Conservation (phyloP, 768 basidiomycete species). For the Lactifluus volemus region DNA sequence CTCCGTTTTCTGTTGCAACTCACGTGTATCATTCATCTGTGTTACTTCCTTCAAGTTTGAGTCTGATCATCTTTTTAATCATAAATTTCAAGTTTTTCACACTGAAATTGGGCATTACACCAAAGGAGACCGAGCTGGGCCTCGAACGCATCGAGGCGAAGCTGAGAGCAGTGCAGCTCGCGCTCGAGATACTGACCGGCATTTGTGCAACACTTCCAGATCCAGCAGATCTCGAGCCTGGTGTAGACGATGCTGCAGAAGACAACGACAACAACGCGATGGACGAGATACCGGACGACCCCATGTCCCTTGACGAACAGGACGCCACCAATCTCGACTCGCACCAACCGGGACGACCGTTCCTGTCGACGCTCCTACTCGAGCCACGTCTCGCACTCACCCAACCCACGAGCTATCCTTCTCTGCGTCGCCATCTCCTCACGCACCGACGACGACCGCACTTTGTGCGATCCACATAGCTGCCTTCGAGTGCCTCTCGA, state of each 20-base stretch:
- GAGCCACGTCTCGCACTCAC: conserved; percentile 35
- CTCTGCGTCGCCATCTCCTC: conserved; percentile 53
- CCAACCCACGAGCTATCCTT: conserved; percentile 72
- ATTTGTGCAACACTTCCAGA: conserved; percentile 84
- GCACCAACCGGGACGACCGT: conserved; percentile 27
- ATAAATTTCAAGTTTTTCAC: too few species aligned
- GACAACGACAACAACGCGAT: conserved; percentile 27
- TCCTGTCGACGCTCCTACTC: conserved; percentile 59
- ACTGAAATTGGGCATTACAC: too few species aligned
- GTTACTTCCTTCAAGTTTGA: too few species aligned
- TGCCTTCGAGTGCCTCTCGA: conserved; percentile 60
- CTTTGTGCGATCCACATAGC: conserved; percentile 77
- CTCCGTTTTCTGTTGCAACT: too few species aligned
- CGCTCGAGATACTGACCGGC: conserved; percentile 83
- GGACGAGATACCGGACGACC: conserved; percentile 26
- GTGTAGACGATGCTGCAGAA: conserved; percentile 30
- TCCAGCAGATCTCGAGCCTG: conserved; percentile 38
- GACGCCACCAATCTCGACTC: not conserved
- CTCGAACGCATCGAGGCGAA: conserved; percentile 56
- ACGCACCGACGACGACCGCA: conserved; percentile 84
- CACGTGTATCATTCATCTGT: too few species aligned
- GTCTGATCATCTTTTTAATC: too few species aligned
- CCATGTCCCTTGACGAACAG: conserved; percentile 21
- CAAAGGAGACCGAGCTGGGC: conserved; percentile 44
- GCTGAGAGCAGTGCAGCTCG: conserved; percentile 67